Percentiles rank a stretch among this genome's conserved stretches.
Conservation (phyloP, 441 rosid species). For the Breynia disticha region DNA sequence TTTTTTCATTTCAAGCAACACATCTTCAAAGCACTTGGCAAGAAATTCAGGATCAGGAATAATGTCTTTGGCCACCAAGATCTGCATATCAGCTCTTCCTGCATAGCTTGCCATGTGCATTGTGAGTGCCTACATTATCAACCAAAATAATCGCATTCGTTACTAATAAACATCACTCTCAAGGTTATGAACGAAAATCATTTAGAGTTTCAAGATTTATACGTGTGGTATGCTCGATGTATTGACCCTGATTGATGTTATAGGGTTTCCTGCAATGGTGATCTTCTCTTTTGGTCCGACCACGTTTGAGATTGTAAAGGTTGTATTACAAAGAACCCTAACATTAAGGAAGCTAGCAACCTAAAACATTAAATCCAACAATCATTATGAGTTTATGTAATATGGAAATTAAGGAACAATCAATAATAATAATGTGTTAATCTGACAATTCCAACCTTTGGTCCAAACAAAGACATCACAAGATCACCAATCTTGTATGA, state of each 20-base stretch:
- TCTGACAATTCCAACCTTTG: constrained; percentile 38
- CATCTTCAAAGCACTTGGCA: constrained; percentile 48
- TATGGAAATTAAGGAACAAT: background rate
- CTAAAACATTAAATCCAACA: constrained; percentile 17
- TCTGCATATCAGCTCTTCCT: constrained; percentile 48
- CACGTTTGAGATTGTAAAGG: constrained; percentile 41
- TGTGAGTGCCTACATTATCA: constrained; percentile 34
- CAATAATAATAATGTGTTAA: too few species aligned
- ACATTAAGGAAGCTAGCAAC: constrained; percentile 27
- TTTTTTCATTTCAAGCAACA: constrained; percentile 45
- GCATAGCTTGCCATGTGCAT: constrained; percentile 67
- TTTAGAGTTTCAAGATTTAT: background rate
- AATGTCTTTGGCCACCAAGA: constrained; percentile 51
- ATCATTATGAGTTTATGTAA: background rate
- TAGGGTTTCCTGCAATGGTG: constrained; percentile 26
- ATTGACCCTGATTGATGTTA: constrained; percentile 29
- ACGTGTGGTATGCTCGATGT: constrained; percentile 41
- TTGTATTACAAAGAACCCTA: constrained; percentile 36
- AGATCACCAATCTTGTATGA: constrained; percentile 27
- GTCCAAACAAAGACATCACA: constrained; percentile 28
- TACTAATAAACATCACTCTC: background rate
- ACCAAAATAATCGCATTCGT: background rate
- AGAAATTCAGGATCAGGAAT: constrained; percentile 56
- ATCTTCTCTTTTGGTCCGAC: constrained; percentile 43
- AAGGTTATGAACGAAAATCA: too few species aligned